These are phyloP conservation scores for Dactylellina parvicollis DNA, from an alignment of 2,329 filamentous ascomycete genomes.

Conservation along the genomic window DNA sequence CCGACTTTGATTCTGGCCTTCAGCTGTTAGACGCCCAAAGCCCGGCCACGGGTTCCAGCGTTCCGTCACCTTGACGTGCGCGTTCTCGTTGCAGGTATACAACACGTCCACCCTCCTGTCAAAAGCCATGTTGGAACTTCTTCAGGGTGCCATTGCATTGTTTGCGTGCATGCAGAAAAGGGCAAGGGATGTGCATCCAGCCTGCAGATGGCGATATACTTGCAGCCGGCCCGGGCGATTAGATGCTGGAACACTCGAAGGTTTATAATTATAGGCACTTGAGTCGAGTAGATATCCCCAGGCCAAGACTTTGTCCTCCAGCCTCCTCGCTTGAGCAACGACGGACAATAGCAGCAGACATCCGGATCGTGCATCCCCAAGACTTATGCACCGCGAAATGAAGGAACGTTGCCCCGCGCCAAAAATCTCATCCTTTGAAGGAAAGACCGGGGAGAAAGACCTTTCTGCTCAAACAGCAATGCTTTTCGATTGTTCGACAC, in stretches of 20 bases:
- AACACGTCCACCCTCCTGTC: no score
- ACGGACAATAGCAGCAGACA: not conserved
- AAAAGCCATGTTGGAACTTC: no score
- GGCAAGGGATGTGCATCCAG: constrained; percentile 7
- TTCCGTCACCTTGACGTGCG: constrained; percentile 30
- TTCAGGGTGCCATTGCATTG: no score
- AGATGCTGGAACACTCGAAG: not conserved
- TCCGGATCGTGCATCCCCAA: not conserved
- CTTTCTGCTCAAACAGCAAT: not conserved
- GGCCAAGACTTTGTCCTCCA: not conserved
- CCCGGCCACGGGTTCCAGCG: not conserved
- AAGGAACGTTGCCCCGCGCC: constrained; percentile 36
- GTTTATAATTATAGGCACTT: not conserved
- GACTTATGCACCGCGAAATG: constrained; percentile 27
- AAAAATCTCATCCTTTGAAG: constrained; percentile 13
- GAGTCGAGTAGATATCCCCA: no score
- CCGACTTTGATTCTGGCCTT: not conserved
- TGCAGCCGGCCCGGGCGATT: constrained; percentile 35
- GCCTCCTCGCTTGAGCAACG: not conserved
- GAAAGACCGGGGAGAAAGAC: not conserved
- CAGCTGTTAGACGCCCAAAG: not conserved
- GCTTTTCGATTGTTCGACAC: no score
- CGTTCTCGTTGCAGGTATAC: no score
- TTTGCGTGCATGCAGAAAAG: not conserved
- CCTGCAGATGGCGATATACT: constrained; percentile 18